Percentiles rank a stretch among this genome's conserved stretches.
These are phyloP conservation scores for Bocquillonia castaneifolia DNA, from an alignment of 441 rosid species.

Conservation along the genomic window DNA sequence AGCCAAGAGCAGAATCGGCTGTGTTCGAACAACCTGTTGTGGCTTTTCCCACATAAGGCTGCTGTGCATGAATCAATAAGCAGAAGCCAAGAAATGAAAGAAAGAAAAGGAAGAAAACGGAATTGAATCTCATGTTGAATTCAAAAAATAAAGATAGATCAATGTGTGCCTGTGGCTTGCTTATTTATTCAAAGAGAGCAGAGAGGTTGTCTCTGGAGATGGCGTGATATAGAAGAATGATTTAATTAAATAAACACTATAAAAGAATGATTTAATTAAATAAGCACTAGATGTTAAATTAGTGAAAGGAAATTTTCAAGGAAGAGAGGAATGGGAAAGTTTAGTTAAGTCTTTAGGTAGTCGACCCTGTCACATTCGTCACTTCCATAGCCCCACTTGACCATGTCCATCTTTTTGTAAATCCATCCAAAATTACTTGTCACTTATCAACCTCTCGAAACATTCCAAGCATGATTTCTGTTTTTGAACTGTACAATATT, in stretches of 20 bases:
- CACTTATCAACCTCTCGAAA: neutral
- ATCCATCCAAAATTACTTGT: neutral
- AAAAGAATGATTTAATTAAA: too few species aligned
- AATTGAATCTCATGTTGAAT: conserved; percentile 26
- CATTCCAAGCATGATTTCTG: neutral
- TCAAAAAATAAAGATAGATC: too few species aligned
- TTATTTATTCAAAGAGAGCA: too few species aligned
- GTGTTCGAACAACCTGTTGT: conserved; percentile 37
- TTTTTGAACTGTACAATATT: neutral
- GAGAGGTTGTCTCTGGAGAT: too few species aligned
- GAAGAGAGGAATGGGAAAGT: neutral
- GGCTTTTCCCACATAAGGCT: conserved; percentile 49
- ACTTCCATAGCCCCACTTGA: neutral
- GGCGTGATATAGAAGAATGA: neutral
- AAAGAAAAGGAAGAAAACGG: conserved; percentile 10
- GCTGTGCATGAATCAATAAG: conserved; percentile 48
- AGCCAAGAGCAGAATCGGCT: conserved; percentile 52
- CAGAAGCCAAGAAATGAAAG: conserved; percentile 13
- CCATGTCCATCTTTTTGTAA: neutral
- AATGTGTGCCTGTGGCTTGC: too few species aligned
- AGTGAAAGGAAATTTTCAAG: too few species aligned
- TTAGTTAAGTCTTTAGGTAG: too few species aligned
- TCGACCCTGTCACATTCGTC: too few species aligned
- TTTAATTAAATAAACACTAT: too few species aligned
- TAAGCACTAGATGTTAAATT: too few species aligned